Percentiles rank a stretch among this genome's conserved stretches.
Evolutionary conservation across 257 asterid species (phyloP).

Genomic region (Nicotiana attenuata): DNA sequence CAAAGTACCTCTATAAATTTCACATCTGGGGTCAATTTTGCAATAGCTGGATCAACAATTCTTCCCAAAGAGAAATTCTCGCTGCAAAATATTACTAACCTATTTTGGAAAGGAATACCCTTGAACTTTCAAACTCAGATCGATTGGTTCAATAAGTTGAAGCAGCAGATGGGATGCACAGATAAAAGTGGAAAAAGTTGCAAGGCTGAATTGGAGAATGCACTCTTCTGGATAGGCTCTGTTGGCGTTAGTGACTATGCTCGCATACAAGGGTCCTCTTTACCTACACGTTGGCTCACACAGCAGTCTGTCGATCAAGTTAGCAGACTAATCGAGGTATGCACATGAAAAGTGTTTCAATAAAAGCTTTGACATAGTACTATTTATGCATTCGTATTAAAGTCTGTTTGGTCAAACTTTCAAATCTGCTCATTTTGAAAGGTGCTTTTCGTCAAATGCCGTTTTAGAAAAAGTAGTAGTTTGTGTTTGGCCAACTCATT

Average conservation of each 20-base stretch:
- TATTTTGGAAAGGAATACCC: constrained; percentile 29
- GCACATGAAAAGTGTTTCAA: not conserved
- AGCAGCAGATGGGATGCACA: constrained; percentile 17
- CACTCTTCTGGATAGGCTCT: constrained; percentile 51
- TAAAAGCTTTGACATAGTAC: not conserved
- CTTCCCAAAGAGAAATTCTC: constrained; percentile 18
- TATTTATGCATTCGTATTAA: not conserved
- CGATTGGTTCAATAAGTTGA: constrained; percentile 36
- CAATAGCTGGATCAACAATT: constrained; percentile 40
- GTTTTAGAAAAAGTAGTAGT: not conserved
- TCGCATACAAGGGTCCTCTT: constrained; percentile 19
- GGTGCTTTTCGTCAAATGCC: not conserved
- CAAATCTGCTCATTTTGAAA: not conserved
- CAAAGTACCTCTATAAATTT: constrained; percentile 17
- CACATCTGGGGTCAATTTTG: constrained; percentile 30
- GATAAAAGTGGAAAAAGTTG: constrained; percentile 13
- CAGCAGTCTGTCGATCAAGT: constrained; percentile 25
- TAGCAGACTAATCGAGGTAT: constrained; percentile 31
- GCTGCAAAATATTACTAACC: constrained; percentile 8
- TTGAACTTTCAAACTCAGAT: constrained; percentile 32
- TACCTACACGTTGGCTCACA: constrained; percentile 19
- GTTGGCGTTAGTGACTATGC: constrained; percentile 35
- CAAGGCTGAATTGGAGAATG: constrained; percentile 24
- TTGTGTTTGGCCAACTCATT: not conserved
- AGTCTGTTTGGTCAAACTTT: not conserved